Base-by-base conservation (phyloP, 1,284 basidiomycete species). In the Tetrapyrgos nigripes region DNA sequence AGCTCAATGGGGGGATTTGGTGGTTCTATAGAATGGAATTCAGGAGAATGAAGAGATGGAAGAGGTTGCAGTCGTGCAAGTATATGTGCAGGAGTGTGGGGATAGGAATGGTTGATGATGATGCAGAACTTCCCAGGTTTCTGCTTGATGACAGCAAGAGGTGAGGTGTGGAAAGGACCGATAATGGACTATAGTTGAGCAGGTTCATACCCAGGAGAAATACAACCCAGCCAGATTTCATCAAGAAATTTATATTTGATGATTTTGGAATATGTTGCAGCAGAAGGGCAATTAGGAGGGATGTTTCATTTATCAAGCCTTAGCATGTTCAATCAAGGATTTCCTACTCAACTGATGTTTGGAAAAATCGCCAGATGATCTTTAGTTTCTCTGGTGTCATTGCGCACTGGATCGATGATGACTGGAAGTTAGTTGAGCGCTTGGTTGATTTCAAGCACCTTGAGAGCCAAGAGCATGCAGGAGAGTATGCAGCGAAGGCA, bases 401-500 rank as follows among this genome's bases (percentile, higher is more conserved):
- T n/a, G n/a, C n/a, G n/a, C n/a, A n/a, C n/a, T n/a, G n/a, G n/a
- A n/a, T n/a, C n/a, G n/a, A n/a, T n/a, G 61, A 71, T 29, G 69
- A 72, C 37, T 74, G 71, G 71, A 59, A 70, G 10, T 47, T 74
- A 11, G 56, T 71, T 40, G 66, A 72, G 55, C 59, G 63, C 24
- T 62, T 73, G 4, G 60, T 74, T 52, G 70, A 71, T 52, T 73
- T 74, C 53, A 53, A 68, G 14, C 65, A 63, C 3, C 55, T 74
- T 1, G 61, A 67, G 33, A 66, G 68, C n/a, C 67, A 74, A 46
- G 65, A 73, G 35, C 71, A 75, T 53, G 62, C 68, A 60, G 72
- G 72, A 3, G 9, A 64, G 19, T 60, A 69, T 58, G 67, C 60
- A n/a, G 69, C 59, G 13, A 59, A 64, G 43, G 69, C 66, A 23